Conservation (phyloP, 2,329 filamentous ascomycete genomes). For the Dothideomycetes sp. region DNA sequence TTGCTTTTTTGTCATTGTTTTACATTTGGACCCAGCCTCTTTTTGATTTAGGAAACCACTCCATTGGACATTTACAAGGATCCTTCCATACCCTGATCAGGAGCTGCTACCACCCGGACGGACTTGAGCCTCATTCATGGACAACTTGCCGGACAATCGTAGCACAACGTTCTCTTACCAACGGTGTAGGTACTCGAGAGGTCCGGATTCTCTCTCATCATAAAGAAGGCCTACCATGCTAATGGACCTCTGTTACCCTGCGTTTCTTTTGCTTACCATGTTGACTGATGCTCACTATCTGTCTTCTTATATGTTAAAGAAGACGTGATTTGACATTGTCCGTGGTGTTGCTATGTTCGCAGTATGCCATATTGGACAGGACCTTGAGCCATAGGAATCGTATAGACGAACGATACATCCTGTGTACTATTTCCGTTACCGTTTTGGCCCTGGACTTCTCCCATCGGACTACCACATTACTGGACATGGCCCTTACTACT, state of each 20-base stretch:
- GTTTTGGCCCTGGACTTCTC: too few species aligned
- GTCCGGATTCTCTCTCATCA: constrained; percentile 1
- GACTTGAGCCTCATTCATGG: constrained; percentile 1
- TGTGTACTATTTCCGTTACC: too few species aligned
- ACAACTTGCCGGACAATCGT: background rate
- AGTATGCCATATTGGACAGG: too few species aligned
- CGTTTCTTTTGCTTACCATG: background rate
- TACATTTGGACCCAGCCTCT: constrained; percentile 13
- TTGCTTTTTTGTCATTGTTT: constrained; percentile 12
- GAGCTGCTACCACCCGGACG: background rate
- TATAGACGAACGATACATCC: too few species aligned
- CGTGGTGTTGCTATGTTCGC: background rate
- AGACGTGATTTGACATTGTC: constrained; percentile 6
- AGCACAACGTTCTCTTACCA: constrained; percentile 3
- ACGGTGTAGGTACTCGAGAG: constrained; percentile 7
- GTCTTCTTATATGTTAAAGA: constrained; percentile 11
- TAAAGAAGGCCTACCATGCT: background rate
- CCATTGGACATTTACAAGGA: constrained; percentile 12
- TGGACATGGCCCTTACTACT: too few species aligned
- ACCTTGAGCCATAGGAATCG: too few species aligned
- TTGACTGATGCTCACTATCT: constrained; percentile 1
- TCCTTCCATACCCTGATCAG: background rate
- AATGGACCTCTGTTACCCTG: background rate
- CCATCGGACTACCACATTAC: background rate
- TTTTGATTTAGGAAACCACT: constrained; percentile 5